A percentile compares a stretch with the other conserved stretches of the same genome.
Conservation (phyloP, 1,139 yeast species). For the Debaryomyces singareniensis region DNA sequence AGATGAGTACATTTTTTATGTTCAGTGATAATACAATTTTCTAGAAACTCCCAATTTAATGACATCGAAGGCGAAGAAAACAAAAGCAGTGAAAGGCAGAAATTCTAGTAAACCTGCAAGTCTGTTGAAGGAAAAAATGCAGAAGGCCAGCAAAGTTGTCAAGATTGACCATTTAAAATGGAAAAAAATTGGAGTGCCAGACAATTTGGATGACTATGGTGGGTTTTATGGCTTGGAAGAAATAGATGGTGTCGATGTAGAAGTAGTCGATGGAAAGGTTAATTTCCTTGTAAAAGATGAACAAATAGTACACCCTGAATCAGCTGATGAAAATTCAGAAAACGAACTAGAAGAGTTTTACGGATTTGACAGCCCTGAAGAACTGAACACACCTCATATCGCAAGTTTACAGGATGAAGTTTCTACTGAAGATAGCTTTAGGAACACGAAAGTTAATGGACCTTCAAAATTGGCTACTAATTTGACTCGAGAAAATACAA, state of each 20-base stretch:
- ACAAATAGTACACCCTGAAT: constrained; percentile 9
- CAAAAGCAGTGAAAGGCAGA: not conserved
- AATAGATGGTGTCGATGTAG: constrained; percentile 85
- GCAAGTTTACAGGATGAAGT: constrained; percentile 10
- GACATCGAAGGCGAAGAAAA: not conserved
- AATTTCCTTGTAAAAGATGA: constrained; percentile 53
- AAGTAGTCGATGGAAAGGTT: constrained; percentile 57
- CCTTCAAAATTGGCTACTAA: constrained; percentile 1
- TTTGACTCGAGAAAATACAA: constrained; percentile 4
- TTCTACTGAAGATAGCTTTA: constrained; percentile 1
- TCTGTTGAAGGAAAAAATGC: constrained; percentile 25
- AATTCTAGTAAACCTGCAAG: constrained; percentile 14
- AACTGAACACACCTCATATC: not conserved
- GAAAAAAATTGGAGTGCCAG: constrained; percentile 81
- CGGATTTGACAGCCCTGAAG: constrained; percentile 6
- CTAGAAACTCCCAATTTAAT: not conserved
- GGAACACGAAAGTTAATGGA: constrained; percentile 1
- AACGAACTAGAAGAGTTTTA: constrained; percentile 6
- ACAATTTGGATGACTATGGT: constrained; percentile 77
- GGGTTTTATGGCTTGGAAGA: constrained; percentile 93
- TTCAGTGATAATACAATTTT: no score
- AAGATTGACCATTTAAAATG: constrained; percentile 54
- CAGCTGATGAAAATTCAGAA: constrained; percentile 5
- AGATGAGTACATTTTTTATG: no score
- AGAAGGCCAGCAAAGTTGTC: constrained; percentile 36